phyloP scores from a whole-genome alignment of 805 yeast species.

The Cyberlindnera petersonii region DNA sequence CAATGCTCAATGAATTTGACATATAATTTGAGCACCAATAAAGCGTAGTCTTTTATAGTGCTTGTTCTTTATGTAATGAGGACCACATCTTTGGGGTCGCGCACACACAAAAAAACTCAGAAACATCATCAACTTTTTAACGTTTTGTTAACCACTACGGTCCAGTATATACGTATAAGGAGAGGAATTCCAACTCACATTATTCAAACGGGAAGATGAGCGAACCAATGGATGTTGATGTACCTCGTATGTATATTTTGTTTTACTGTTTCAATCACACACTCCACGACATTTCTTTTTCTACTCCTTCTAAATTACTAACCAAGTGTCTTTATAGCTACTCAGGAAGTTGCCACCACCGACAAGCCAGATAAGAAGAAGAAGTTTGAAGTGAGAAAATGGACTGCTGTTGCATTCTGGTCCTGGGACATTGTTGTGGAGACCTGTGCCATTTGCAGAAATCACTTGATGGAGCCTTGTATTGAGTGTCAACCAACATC shows the following conservation, averaged over 20 bases:
- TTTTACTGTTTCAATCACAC: neutral
- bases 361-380: slow-evolving; percentile 39
- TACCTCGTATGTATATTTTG: slow-evolving; percentile 18
- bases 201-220: too few species aligned
- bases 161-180: too few species aligned
- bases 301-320: neutral
- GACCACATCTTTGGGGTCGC: too few species aligned
- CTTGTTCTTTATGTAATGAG: too few species aligned
- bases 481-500: slow-evolving; percentile 91
- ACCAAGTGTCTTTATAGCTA: neutral
- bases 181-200: slow-evolving; percentile 4
- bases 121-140: too few species aligned
- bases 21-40: too few species aligned
- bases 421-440: slow-evolving; percentile 97
- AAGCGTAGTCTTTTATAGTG: too few species aligned
- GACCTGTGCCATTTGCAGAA: slow-evolving; percentile 96
- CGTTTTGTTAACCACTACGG: too few species aligned
- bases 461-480: slow-evolving; percentile 97
- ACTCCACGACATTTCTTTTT: neutral
- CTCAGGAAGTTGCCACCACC: neutral
- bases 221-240: slow-evolving; percentile 27
- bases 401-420: slow-evolving; percentile 99
- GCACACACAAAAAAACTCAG: too few species aligned
- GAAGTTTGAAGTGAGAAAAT: slow-evolving; percentile 88
- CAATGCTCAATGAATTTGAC: too few species aligned